Base-by-base conservation (phyloP, 2,329 filamentous ascomycete species). In the Fusarium sp. region DNA sequence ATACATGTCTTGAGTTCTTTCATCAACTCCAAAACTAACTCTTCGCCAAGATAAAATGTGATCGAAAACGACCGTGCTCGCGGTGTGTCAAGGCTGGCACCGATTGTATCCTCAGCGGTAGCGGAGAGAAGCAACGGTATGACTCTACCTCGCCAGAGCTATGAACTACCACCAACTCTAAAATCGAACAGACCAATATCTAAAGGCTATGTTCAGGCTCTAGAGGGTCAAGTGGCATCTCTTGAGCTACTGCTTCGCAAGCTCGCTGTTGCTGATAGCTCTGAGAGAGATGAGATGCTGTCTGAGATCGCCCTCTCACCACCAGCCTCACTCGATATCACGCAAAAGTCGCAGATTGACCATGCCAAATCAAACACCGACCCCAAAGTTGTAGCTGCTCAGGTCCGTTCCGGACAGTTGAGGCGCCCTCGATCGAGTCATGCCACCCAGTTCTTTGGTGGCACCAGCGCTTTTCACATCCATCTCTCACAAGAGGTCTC, bases 21-120 rank as follows among this genome's bases (percentile, higher is more conserved):
- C 38, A 20, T n/a, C n/a, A 7, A 26, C 22, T 4, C 42, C 28
- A n/a, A 28, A 16, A 20, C 55, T 71, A 7, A 71, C n/a, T n/a
- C 5, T 18, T 24, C 8, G 42, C 26, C 20, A 54, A 88, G 82
- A 85, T 89, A 41, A 89, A 87, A 80, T 89, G 87, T 75, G 85
- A 88, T 74, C 84, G 86, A 7, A 83, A 83, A 50, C 78, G 82
- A 20, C 87, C 87, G 18, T 89, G 87, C 73, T 83, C 83, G 36
- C 85, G 84, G 66, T 89, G 87, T 71, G 75, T 79, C 73, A 83
- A 84, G 71, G 82, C 82, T 12, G 79, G 80, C 26, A 81, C 79
- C 14, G 81, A 84, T 48, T 85, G 83, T 68, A 78, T 81, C n/a
- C 78, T 82, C 28, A 81, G 79, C 38, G 82, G 83, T 24, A 81